Percentiles rank a stretch among this genome's conserved stretches.
phyloP scores from a whole-genome alignment of 2,329 filamentous ascomycete species.

The Paecilomyces fulvus region DNA sequence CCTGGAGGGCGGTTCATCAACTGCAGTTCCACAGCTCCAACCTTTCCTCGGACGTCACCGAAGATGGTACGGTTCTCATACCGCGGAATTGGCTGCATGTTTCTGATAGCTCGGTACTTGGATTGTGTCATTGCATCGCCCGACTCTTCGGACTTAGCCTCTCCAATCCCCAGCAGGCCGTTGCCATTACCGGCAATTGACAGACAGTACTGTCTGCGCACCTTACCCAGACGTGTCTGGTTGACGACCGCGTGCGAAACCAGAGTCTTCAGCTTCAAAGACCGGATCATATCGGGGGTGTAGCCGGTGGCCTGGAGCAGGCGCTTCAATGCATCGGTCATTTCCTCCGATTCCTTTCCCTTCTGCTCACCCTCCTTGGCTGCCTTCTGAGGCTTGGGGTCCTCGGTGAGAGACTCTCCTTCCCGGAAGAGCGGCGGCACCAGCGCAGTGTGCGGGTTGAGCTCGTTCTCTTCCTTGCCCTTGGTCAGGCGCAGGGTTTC shows the following conservation, averaged over 20 bases:
- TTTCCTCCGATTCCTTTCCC: slow-evolving; percentile 21
- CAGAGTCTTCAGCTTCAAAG: slow-evolving; percentile 61
- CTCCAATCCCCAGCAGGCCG: slow-evolving; percentile 78
- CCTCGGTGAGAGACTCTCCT: slow-evolving; percentile 26
- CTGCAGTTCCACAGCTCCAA: slow-evolving; percentile 78
- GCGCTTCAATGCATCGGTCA: slow-evolving; percentile 37
- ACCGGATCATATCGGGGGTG: slow-evolving; percentile 37
- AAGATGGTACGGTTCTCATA: slow-evolving; percentile 92
- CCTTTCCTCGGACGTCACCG: slow-evolving; percentile 73
- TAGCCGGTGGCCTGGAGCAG: slow-evolving; percentile 52
- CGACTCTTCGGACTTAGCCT: slow-evolving; percentile 75
- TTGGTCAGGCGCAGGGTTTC: slow-evolving; percentile 43
- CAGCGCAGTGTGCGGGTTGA: slow-evolving; percentile 41
- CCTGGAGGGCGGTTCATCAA: slow-evolving; percentile 79
- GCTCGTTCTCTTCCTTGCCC: slow-evolving; percentile 42
- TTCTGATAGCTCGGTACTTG: slow-evolving; percentile 71
- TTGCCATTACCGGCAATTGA: slow-evolving; percentile 79
- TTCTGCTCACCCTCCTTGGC: slow-evolving; percentile 20
- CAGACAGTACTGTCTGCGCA: slow-evolving; percentile 65
- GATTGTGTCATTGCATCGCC: slow-evolving; percentile 63
- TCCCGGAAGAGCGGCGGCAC: slow-evolving; percentile 45
- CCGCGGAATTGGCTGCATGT: slow-evolving; percentile 83
- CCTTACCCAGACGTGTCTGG: slow-evolving; percentile 94
- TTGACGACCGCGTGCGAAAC: slow-evolving; percentile 71
- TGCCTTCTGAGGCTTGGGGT: slow-evolving; percentile 17